These are phyloP conservation scores for Panus rudis DNA, from an alignment of 768 basidiomycete species.

Conservation along the genomic window DNA sequence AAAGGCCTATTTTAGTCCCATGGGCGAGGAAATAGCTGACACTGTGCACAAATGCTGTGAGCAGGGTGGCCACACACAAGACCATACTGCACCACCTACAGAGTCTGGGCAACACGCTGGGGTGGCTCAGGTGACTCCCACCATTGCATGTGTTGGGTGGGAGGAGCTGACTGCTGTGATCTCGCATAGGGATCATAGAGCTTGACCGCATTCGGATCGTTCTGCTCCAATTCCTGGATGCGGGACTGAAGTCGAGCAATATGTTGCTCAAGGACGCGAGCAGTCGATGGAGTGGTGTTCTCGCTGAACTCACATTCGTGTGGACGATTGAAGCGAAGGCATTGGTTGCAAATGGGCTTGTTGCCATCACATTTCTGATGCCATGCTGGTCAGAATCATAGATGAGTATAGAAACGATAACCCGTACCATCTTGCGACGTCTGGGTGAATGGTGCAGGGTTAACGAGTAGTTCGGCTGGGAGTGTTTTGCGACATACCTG, in stretches of 20 bases:
- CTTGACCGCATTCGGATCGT: constrained; percentile 51
- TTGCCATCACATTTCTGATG: constrained; percentile 58
- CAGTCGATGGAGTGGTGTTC: constrained; percentile 49
- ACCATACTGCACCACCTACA: constrained; percentile 2
- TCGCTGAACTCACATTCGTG: constrained; percentile 65
- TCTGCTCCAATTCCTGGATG: constrained; percentile 27
- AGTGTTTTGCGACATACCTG: constrained; percentile 3
- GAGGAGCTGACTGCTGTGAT: neutral
- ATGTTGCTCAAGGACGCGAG: constrained; percentile 51
- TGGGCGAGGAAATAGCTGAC: constrained; percentile 39
- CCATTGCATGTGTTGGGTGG: constrained; percentile 1
- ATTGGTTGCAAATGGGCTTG: constrained; percentile 57
- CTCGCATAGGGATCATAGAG: constrained; percentile 52
- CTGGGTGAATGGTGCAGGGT: neutral
- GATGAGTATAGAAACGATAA: constrained; percentile 23
- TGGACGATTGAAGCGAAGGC: constrained; percentile 35
- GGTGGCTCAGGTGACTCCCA: constrained; percentile 12
- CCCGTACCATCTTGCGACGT: constrained; percentile 7
- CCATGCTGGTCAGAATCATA: neutral
- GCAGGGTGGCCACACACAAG: neutral
- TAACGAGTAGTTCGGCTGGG: neutral
- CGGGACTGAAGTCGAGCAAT: constrained; percentile 47
- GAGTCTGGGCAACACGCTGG: neutral
- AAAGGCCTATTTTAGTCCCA: constrained; percentile 53
- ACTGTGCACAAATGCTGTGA: neutral